These are phyloP conservation scores for Melaleuca quinquenervia DNA, from an alignment of 345 rosid species.

Conservation along the genomic window DNA sequence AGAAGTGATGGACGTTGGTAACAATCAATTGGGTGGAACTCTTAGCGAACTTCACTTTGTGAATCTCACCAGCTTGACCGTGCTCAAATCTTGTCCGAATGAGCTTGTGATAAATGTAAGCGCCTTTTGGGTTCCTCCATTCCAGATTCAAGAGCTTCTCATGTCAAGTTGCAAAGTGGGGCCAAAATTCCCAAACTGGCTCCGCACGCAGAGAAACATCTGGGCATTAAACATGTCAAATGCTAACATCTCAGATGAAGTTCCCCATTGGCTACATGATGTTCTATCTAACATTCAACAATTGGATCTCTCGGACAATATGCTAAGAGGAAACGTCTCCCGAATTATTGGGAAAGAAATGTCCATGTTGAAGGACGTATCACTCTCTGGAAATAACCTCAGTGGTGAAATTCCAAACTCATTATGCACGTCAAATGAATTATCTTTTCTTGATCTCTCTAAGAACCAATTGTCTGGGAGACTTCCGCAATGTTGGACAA, in stretches of 20 bases:
- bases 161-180: not conserved
- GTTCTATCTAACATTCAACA: not conserved
- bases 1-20: not conserved
- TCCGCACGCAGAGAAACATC: not conserved
- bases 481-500: not conserved
- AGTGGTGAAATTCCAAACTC: not conserved
- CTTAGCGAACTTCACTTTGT: constrained; percentile 12
- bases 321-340: not conserved
- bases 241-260: not conserved
- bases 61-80: constrained; percentile 5
- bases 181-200: not conserved
- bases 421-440: not conserved
- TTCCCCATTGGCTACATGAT: not conserved
- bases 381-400: not conserved
- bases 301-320: not conserved
- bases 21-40: constrained; percentile 6
- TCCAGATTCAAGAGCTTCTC: accelerated
- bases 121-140: not conserved
- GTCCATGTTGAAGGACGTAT: not conserved
- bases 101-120: not conserved
- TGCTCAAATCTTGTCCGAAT: not conserved
- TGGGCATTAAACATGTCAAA: not conserved
- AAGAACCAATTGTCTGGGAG: not conserved
- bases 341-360: not conserved
- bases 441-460: not conserved